phyloP scores from a whole-genome alignment of 164 flowering plant species.

The Chloranthus sessilifolius region DNA sequence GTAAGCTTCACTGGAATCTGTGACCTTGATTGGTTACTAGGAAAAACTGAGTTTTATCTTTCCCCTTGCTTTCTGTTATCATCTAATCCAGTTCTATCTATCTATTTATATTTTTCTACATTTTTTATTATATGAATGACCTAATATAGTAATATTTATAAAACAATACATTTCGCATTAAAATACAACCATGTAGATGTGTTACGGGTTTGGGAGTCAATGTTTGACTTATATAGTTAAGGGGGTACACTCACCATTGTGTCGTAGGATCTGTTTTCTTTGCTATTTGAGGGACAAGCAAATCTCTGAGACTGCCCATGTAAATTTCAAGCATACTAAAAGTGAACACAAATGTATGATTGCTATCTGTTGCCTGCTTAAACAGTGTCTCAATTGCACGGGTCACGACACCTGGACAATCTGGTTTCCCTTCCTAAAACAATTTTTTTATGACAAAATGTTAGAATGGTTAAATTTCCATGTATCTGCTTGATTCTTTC shows the following conservation, averaged over 20 bases:
- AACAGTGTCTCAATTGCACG: conserved; percentile 45
- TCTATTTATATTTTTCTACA: too few species aligned
- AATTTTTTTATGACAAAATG: too few species aligned
- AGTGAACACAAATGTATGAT: conserved; percentile 32
- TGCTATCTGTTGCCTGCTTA: conserved; percentile 44
- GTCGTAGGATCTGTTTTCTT: conserved; percentile 32
- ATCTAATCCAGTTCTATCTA: too few species aligned
- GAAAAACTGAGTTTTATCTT: too few species aligned
- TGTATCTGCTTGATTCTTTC: neutral
- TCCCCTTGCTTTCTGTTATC: too few species aligned
- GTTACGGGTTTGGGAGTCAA: too few species aligned
- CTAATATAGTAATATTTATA: too few species aligned
- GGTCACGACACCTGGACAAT: conserved; percentile 51
- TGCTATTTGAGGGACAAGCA: conserved; percentile 42
- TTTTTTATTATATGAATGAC: too few species aligned
- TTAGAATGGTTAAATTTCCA: neutral
- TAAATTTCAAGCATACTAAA: conserved; percentile 76
- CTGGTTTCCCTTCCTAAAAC: conserved; percentile 52
- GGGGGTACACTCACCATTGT: conserved; percentile 30
- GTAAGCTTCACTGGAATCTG: too few species aligned
- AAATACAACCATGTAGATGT: too few species aligned
- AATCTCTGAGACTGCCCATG: conserved; percentile 56
- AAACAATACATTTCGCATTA: too few species aligned
- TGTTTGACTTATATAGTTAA: neutral
- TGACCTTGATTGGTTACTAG: too few species aligned